phyloP scores from a whole-genome alignment of 202 grass and related monocot genomes.

The Carex sylvatica region DNA sequence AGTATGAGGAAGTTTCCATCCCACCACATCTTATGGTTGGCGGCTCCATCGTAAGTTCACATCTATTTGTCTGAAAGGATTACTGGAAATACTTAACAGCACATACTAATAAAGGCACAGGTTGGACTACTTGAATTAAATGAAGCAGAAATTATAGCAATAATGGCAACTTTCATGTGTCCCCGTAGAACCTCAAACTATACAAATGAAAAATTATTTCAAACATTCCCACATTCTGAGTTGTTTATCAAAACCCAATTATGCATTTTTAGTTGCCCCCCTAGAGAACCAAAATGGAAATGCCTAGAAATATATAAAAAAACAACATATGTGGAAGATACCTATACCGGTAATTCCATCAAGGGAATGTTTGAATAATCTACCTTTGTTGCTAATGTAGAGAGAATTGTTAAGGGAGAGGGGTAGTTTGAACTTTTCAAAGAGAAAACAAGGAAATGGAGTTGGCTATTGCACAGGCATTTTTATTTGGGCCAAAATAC shows the following conservation, averaged over 20 bases:
- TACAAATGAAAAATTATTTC: not conserved
- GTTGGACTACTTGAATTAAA: not conserved
- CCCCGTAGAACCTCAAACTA: not conserved
- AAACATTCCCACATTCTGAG: not conserved
- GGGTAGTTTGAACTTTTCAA: not conserved
- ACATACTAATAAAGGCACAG: not conserved
- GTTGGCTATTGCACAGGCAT: too few species aligned
- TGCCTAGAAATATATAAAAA: not conserved
- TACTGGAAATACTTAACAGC: not conserved
- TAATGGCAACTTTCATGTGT: not conserved
- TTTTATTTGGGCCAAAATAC: too few species aligned
- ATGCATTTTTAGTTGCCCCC: not conserved
- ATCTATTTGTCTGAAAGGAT: slow-evolving; percentile 29
- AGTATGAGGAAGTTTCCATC: slow-evolving; percentile 75
- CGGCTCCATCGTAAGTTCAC: slow-evolving; percentile 56
- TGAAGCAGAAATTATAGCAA: not conserved
- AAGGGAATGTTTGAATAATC: not conserved
- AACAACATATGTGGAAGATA: not conserved
- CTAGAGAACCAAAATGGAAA: not conserved
- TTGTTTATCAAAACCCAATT: not conserved
- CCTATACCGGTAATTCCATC: not conserved
- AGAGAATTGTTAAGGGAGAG: slow-evolving; percentile 5
- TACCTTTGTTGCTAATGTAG: not conserved
- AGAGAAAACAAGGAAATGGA: not conserved
- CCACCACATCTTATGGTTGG: slow-evolving; percentile 95